Evolutionary conservation across 805 yeast species (phyloP).

Genomic region (Kazachstania viticola): DNA sequence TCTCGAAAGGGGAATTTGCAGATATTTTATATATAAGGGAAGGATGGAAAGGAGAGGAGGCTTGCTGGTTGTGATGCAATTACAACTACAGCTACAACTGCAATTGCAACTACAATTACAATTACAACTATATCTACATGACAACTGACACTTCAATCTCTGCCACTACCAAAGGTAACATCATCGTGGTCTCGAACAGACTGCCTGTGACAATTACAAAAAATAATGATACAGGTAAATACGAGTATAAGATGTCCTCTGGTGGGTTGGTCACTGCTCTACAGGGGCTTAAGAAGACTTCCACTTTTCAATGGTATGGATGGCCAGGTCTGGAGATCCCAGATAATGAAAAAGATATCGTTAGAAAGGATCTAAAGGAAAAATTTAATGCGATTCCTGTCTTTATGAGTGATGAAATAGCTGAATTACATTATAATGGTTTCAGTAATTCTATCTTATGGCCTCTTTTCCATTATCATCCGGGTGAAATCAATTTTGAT

Average conservation of each 20-base stretch:
- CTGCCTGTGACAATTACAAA: slow-evolving; percentile 86
- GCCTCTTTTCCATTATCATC: slow-evolving; percentile 98
- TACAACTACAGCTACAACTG: background rate
- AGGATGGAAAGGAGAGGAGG: no score
- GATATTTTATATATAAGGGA: background rate
- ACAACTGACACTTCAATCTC: background rate
- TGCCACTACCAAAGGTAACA: slow-evolving; percentile 39
- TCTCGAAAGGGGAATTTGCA: no score
- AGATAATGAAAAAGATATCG: slow-evolving; percentile 54
- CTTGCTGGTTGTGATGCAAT: no score
- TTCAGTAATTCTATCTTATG: slow-evolving; percentile 89
- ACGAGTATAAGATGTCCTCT: slow-evolving; percentile 83
- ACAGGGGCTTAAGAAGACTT: slow-evolving; percentile 75
- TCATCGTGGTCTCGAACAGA: slow-evolving; percentile 86
- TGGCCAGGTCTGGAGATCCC: slow-evolving; percentile 95
- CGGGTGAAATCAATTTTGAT: slow-evolving; percentile 97
- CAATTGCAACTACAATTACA: no score
- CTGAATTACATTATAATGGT: slow-evolving; percentile 94
- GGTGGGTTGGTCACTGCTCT: slow-evolving; percentile 96
- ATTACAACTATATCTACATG: no score
- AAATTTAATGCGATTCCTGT: slow-evolving; percentile 88
- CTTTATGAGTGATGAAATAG: slow-evolving; percentile 75
- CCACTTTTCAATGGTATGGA: slow-evolving; percentile 93
- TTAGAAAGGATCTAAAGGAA: slow-evolving; percentile 55
- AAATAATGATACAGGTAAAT: slow-evolving; percentile 42